phyloP scores from a whole-genome alignment of 2,329 filamentous ascomycete genomes.

The Sporothrix mexicana region DNA sequence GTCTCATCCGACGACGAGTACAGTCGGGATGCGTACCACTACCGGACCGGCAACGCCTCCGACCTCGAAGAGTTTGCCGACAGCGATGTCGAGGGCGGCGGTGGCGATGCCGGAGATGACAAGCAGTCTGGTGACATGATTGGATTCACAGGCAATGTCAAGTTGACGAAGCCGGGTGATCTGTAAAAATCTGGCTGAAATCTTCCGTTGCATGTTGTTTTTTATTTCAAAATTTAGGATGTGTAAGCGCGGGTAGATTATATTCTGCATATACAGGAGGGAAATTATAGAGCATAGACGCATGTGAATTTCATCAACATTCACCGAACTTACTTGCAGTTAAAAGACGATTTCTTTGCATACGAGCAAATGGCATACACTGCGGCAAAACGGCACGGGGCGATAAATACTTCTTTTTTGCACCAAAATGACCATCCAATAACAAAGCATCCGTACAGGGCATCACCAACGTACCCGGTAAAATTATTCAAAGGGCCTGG shows the following conservation, averaged over 20 bases:
- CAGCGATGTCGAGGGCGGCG: slow-evolving; percentile 47
- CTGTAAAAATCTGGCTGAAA: background rate
- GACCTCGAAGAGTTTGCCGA: slow-evolving; percentile 62
- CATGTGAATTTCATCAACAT: background rate
- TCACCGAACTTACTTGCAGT: background rate
- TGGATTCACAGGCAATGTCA: background rate
- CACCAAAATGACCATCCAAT: no score
- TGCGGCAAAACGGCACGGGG: no score
- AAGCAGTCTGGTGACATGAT: background rate
- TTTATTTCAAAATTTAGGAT: background rate
- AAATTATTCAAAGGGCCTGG: no score
- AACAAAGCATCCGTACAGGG: no score
- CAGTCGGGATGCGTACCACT: slow-evolving; percentile 61
- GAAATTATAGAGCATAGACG: background rate
- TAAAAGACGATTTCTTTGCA: no score
- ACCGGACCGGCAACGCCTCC: slow-evolving; percentile 59
- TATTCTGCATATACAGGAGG: background rate
- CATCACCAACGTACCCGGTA: no score
- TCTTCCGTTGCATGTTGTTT: no score
- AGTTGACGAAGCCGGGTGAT: slow-evolving; percentile 16
- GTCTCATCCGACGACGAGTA: slow-evolving; percentile 73
- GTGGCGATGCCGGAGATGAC: slow-evolving; percentile 39
- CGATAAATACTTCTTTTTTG: no score
- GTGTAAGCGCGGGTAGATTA: background rate
- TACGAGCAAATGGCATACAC: no score